phyloP scores from a whole-genome alignment of 192 early-diverging fungal species.

The Coemansia sp. region DNA sequence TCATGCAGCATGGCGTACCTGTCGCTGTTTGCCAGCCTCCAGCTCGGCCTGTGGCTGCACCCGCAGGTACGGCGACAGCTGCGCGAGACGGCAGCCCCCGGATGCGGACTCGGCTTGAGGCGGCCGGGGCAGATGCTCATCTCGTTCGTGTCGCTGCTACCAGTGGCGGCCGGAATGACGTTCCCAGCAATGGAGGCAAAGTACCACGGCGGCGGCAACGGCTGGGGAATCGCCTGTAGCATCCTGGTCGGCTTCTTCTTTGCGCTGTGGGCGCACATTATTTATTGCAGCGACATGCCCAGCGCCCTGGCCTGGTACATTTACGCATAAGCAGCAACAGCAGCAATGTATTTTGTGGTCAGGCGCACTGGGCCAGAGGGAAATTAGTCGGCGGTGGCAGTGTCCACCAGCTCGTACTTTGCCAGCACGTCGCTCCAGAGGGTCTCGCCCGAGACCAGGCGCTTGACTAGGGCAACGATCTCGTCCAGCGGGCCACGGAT shows the following conservation, averaged over 20 bases:
- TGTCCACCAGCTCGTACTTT: conserved; percentile 64
- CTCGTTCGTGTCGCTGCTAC: conserved; percentile 26
- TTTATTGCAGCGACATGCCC: conserved; percentile 30
- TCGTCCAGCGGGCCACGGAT: conserved; percentile 72
- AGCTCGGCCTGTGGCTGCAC: conserved; percentile 30
- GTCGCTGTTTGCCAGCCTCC: conserved; percentile 37
- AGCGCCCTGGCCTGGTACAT: conserved; percentile 4
- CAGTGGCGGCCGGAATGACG: conserved; percentile 28
- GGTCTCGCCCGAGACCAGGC: conserved; percentile 62
- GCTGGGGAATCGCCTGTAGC: conserved; percentile 32
- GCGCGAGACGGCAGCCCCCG: no score
- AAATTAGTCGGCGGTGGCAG: not conserved
- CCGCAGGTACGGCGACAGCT: conserved; percentile 23
- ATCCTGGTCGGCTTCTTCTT: conserved; percentile 17
- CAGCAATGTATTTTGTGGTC: no score
- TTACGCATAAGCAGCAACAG: not conserved
- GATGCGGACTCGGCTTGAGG: conserved; percentile 2
- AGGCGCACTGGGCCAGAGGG: not conserved
- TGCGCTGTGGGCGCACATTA: conserved; percentile 30
- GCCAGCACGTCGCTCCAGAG: conserved; percentile 68
- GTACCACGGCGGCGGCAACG: conserved; percentile 31
- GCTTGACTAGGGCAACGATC: conserved; percentile 68
- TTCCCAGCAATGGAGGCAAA: conserved; percentile 25
- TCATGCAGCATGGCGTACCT: conserved; percentile 22
- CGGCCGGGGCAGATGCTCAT: conserved; percentile 33